phyloP scores from a whole-genome alignment of 192 early-diverging fungal species.

The Coemansia sp. region DNA sequence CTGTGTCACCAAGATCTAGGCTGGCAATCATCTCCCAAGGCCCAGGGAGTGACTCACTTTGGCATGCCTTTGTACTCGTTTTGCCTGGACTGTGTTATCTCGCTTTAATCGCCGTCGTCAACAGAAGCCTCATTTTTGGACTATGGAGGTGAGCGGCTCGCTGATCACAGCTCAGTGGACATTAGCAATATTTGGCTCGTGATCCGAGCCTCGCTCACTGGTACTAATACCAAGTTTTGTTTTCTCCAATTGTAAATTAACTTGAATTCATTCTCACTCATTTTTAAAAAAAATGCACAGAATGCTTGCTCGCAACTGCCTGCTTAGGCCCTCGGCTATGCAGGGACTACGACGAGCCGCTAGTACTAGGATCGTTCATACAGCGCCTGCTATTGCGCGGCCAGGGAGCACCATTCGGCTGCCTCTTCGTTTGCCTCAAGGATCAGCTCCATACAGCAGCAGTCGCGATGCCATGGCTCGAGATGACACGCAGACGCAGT shows the following conservation, averaged over 20 bases:
- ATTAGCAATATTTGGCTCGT: background rate
- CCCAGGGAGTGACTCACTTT: background rate
- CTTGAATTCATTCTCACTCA: background rate
- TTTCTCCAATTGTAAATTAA: no score
- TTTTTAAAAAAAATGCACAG: background rate
- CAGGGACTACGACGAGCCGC: background rate
- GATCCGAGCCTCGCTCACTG: background rate
- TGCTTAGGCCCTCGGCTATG: background rate
- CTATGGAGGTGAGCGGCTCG: background rate
- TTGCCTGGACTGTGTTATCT: background rate
- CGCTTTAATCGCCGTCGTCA: background rate
- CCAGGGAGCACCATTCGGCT: background rate
- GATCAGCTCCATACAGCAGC: background rate
- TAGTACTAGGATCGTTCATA: background rate
- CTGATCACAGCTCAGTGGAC: background rate
- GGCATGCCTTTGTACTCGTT: background rate
- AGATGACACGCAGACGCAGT: background rate
- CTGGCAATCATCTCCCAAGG: background rate
- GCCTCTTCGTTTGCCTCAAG: background rate
- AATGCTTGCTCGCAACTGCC: background rate
- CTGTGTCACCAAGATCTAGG: slow-evolving; percentile 2
- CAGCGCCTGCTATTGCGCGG: background rate
- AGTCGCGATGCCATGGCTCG: background rate
- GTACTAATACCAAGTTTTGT: no score
- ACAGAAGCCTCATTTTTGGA: background rate